phyloP scores from a whole-genome alignment of 1,139 yeast species.

The Eremothecium cymbalariae region DNA sequence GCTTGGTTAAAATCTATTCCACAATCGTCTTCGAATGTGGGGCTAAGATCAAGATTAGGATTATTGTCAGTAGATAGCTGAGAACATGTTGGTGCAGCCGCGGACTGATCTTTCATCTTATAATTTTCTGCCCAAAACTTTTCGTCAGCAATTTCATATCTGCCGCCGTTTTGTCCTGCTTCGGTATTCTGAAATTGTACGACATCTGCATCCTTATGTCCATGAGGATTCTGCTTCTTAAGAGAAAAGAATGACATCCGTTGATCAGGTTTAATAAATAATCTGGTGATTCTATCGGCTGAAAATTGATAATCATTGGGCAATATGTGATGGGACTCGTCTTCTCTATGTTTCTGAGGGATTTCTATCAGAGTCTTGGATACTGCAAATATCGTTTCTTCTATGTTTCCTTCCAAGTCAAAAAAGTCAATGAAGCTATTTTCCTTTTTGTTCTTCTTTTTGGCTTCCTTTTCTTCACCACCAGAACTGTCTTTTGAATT shows the following conservation, averaged over 20 bases:
- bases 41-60: no score
- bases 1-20: slow-evolving; percentile 39
- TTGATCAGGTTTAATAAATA: slow-evolving; percentile 60
- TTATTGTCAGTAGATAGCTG: no score
- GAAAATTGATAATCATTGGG: slow-evolving; percentile 74
- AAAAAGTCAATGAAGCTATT: slow-evolving; percentile 45
- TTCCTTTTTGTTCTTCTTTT: slow-evolving; percentile 32
- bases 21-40: slow-evolving; percentile 28
- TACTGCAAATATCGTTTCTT: slow-evolving; percentile 41
- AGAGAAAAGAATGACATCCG: slow-evolving; percentile 31
- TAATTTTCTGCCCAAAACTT: slow-evolving; percentile 69
- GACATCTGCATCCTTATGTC: slow-evolving; percentile 6
- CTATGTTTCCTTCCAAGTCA: slow-evolving; percentile 31
- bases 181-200: slow-evolving; percentile 9
- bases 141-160: slow-evolving; percentile 45
- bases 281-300: slow-evolving; percentile 56
- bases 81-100: no score
- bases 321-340: slow-evolving; percentile 41
- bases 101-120: slow-evolving; percentile 40
- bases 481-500: slow-evolving; percentile 16
- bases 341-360: slow-evolving; percentile 38
- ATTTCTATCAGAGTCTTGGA: slow-evolving; percentile 38
- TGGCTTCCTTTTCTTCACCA: slow-evolving; percentile 36
- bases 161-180: slow-evolving; percentile 11
- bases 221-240: slow-evolving; percentile 10